phyloP scores from a whole-genome alignment of 306 rosid genomes.

The Dryas drummondii region DNA sequence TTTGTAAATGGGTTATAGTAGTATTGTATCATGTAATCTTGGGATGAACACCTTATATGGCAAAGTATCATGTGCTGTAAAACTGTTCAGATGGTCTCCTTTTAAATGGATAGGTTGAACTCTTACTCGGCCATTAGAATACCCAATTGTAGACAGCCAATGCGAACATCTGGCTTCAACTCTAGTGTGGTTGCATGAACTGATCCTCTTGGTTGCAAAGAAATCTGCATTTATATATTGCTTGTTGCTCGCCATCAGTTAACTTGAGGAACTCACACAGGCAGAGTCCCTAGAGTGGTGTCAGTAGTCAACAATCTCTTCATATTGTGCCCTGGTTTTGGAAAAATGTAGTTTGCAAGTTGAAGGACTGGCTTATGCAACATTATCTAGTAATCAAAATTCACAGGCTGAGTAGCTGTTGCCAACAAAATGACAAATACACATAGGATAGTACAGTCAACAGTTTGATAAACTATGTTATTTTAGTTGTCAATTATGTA shows the following conservation, averaged over 20 bases:
- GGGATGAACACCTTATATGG: too few relatives aligned
- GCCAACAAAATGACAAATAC: neutral
- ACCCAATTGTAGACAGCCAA: too few relatives aligned
- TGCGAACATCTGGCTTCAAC: too few relatives aligned
- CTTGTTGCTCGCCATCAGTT: neutral
- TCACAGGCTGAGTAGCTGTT: neutral
- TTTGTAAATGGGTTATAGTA: too few relatives aligned
- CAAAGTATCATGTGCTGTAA: too few relatives aligned
- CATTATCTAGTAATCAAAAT: neutral
- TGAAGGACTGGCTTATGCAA: neutral
- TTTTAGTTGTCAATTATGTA: neutral
- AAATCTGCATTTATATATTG: too few relatives aligned
- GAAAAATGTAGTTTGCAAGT: neutral
- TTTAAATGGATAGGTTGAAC: neutral
- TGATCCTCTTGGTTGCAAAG: too few relatives aligned
- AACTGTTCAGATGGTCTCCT: too few relatives aligned
- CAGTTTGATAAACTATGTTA: neutral
- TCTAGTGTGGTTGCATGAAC: too few relatives aligned
- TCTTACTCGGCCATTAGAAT: neutral
- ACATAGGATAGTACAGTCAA: neutral
- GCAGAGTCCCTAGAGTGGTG: constrained; percentile 1
- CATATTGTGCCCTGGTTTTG: neutral
- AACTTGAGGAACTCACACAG: neutral
- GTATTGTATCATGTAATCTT: too few relatives aligned
- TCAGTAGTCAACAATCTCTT: neutral